Conservation (phyloP, 495 filamentous ascomycete species). For the Lentithecium fluviatile region DNA sequence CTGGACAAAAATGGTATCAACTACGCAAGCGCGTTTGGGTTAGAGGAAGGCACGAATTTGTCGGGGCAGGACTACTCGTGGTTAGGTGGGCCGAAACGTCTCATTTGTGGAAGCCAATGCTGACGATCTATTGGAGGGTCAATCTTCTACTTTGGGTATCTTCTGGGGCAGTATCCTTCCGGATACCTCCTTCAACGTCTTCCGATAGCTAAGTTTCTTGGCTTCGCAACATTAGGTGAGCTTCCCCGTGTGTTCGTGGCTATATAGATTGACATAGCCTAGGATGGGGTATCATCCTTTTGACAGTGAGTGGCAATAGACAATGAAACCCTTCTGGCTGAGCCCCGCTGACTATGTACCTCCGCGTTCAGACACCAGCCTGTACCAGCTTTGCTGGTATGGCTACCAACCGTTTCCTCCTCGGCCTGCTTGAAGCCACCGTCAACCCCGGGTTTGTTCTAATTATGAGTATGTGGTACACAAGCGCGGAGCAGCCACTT, state of each 20-base stretch:
- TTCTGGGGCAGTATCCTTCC: slow-evolving; percentile 54
- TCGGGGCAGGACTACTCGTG: slow-evolving; percentile 59
- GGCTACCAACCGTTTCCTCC: slow-evolving; percentile 36
- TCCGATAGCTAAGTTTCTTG: slow-evolving; percentile 52
- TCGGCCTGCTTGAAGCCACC: slow-evolving; percentile 35
- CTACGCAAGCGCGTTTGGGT: slow-evolving; percentile 59
- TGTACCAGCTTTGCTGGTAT: slow-evolving; percentile 45
- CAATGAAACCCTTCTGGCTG: too few species aligned
- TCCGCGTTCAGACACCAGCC: slow-evolving; percentile 53
- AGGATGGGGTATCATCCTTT: slow-evolving; percentile 47
- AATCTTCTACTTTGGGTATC: slow-evolving; percentile 59
- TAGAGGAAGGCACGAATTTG: slow-evolving; percentile 53
- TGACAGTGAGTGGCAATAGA: too few species aligned
- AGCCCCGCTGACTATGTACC: too few species aligned
- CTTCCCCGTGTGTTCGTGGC: not conserved
- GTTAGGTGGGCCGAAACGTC: slow-evolving; percentile 39
- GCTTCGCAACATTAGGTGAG: slow-evolving; percentile 31
- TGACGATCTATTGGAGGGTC: slow-evolving; percentile 34
- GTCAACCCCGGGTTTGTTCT: slow-evolving; percentile 58
- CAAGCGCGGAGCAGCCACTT: slow-evolving; percentile 53
- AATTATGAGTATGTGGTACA: slow-evolving; percentile 60
- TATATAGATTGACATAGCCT: slow-evolving; percentile 5
- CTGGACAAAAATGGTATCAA: slow-evolving; percentile 62
- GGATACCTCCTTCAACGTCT: slow-evolving; percentile 55
- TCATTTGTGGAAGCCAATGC: not conserved